These are phyloP conservation scores for Aspergillus fructus DNA, from an alignment of 2,329 filamentous ascomycete species.

Conservation along the genomic window DNA sequence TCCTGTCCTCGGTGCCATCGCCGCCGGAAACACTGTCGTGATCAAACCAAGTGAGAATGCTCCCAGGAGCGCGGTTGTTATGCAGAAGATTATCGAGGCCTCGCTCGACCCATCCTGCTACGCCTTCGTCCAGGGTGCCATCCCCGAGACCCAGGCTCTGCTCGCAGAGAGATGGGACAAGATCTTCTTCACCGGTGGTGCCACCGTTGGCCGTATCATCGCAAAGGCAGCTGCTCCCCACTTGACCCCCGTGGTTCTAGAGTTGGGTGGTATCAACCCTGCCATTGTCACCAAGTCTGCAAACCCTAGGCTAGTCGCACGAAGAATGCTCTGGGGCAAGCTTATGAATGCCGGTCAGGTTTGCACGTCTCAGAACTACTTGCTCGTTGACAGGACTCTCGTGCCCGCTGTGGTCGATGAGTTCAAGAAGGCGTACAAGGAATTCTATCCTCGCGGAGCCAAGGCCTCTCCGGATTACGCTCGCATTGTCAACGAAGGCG, in stretches of 20 bases:
- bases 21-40: constrained; percentile 84
- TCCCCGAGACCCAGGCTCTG: constrained; percentile 12
- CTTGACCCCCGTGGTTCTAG: constrained; percentile 82
- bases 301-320: constrained; percentile 75
- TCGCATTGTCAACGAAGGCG: constrained; percentile 75
- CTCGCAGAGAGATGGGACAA: constrained; percentile 82
- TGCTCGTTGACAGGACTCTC: constrained; percentile 74
- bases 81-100: constrained; percentile 74
- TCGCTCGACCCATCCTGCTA: constrained; percentile 77
- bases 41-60: constrained; percentile 88
- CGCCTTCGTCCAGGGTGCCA: constrained; percentile 72
- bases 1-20: constrained; percentile 84
- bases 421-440: constrained; percentile 67
- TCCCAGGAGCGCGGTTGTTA: constrained; percentile 71
- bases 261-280: constrained; percentile 89
- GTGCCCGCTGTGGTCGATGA: constrained; percentile 70
- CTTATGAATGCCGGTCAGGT: constrained; percentile 82
- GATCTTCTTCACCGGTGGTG: constrained; percentile 91
- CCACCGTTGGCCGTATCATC: constrained; percentile 78
- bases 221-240: constrained; percentile 85
- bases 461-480: constrained; percentile 75
- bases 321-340: constrained; percentile 87
- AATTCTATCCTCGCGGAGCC: constrained; percentile 82
- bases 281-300: constrained; percentile 86
- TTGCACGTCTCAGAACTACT: constrained; percentile 91